phyloP scores from a whole-genome alignment of 2,329 filamentous ascomycete species.

The Fusarium veterinarium region DNA sequence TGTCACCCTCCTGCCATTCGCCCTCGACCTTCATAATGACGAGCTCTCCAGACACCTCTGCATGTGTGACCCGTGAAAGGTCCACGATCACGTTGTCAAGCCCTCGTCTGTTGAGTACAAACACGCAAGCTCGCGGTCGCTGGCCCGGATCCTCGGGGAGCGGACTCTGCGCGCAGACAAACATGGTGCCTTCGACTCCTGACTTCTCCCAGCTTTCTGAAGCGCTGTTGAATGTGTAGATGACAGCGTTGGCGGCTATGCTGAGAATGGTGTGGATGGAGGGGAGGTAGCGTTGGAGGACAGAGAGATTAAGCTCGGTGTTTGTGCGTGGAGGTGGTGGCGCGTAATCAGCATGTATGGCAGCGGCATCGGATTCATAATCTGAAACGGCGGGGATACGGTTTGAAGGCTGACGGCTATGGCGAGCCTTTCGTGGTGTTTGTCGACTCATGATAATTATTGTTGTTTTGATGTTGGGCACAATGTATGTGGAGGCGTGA shows the following conservation, averaged over 20 bases:
- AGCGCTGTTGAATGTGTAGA: slow-evolving; percentile 80
- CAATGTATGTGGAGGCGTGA: neutral
- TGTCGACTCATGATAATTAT: slow-evolving; percentile 55
- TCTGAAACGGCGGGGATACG: slow-evolving; percentile 61
- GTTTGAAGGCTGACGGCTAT: slow-evolving; percentile 56
- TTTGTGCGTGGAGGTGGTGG: slow-evolving; percentile 74
- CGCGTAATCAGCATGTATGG: slow-evolving; percentile 52
- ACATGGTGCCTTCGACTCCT: slow-evolving; percentile 87
- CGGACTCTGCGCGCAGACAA: slow-evolving; percentile 77
- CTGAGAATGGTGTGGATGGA: slow-evolving; percentile 78
- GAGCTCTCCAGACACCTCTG: slow-evolving; percentile 70
- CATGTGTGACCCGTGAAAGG: slow-evolving; percentile 68
- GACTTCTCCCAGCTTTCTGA: slow-evolving; percentile 84
- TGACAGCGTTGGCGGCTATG: slow-evolving; percentile 85
- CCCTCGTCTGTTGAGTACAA: slow-evolving; percentile 78
- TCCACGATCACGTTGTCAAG: slow-evolving; percentile 77
- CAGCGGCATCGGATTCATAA: slow-evolving; percentile 74
- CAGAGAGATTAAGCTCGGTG: slow-evolving; percentile 86
- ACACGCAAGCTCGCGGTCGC: slow-evolving; percentile 65
- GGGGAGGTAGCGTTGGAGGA: slow-evolving; percentile 84
- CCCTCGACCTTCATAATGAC: slow-evolving; percentile 60
- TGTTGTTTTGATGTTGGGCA: slow-evolving; percentile 24
- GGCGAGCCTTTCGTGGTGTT: slow-evolving; percentile 55
- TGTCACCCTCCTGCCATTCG: slow-evolving; percentile 50
- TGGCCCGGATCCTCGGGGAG: slow-evolving; percentile 50